A percentile compares a stretch with the other conserved stretches of the same genome.
Conservation (phyloP, 2,329 filamentous ascomycete genomes). For the Aureobasidium sp. region DNA sequence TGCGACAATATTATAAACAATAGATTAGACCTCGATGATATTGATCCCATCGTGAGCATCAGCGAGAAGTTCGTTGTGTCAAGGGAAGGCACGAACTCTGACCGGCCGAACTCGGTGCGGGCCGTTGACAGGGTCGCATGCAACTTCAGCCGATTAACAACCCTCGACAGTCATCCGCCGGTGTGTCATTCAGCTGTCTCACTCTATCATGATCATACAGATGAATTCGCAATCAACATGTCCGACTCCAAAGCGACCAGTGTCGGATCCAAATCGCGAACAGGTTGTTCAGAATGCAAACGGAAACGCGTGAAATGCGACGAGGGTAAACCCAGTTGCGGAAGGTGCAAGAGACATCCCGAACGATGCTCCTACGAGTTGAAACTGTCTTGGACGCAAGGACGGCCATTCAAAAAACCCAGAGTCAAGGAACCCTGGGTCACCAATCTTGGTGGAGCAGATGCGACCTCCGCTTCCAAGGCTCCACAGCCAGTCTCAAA, state of each 20-base stretch:
- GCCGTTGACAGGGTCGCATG: not conserved
- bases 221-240: conserved; percentile 7
- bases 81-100: not conserved
- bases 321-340: conserved; percentile 22
- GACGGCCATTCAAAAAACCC: conserved; percentile 14
- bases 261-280: conserved; percentile 20
- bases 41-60: not conserved
- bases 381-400: conserved; percentile 14
- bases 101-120: not conserved
- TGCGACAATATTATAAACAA: no score
- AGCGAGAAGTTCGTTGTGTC: not conserved
- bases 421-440: conserved; percentile 12
- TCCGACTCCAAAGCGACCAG: conserved; percentile 1
- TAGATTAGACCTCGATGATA: not conserved
- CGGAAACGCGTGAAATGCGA: conserved; percentile 26
- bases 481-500: not conserved
- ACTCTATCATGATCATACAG: not conserved
- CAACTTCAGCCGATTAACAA: conserved; percentile 11
- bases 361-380: conserved; percentile 18
- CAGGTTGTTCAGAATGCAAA: conserved; percentile 26
- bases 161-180: conserved; percentile 8
- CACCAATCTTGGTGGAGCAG: not conserved
- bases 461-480: not conserved
- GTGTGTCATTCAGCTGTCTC: conserved; percentile 8
- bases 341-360: conserved; percentile 20